phyloP scores from a whole-genome alignment of 2,329 filamentous ascomycete species.

The Dothidotthia symphoricarpi region DNA sequence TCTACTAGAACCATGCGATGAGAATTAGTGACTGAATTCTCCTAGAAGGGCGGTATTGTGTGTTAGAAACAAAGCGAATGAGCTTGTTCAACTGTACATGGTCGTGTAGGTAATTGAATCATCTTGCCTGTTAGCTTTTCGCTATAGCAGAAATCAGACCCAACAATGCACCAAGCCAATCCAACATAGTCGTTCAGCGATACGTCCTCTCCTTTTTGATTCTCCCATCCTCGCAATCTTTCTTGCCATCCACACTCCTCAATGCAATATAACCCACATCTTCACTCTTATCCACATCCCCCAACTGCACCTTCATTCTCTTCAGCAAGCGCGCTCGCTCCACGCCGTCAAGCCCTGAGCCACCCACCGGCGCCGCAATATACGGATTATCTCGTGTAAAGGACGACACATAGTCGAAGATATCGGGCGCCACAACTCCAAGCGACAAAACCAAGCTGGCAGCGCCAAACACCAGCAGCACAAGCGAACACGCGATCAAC shows the following conservation, averaged over 20 bases:
- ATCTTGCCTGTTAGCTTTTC: too few relatives aligned
- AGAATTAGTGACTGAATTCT: too few relatives aligned
- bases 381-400: slow-evolving; percentile 24
- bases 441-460: slow-evolving; percentile 1
- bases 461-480: slow-evolving; percentile 3
- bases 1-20: too few relatives aligned
- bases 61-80: too few relatives aligned
- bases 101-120: too few relatives aligned
- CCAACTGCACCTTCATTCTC: slow-evolving; percentile 18
- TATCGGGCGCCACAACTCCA: slow-evolving; percentile 14
- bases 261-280: slow-evolving; percentile 23
- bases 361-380: slow-evolving; percentile 10
- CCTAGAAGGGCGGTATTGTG: too few relatives aligned
- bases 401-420: slow-evolving; percentile 21
- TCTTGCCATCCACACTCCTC: slow-evolving; percentile 2
- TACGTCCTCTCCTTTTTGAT: slow-evolving; percentile 1
- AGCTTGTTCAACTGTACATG: too few relatives aligned
- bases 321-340: slow-evolving; percentile 19
- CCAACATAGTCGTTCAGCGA: neutral
- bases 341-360: slow-evolving; percentile 15
- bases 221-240: neutral
- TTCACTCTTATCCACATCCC: slow-evolving; percentile 14
- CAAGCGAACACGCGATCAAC: neutral
- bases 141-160: too few relatives aligned
- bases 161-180: too few relatives aligned